Evolutionary conservation across 2,329 filamentous ascomycete genomes (phyloP).

Genomic region (Trichophyton mentagrophytes): DNA sequence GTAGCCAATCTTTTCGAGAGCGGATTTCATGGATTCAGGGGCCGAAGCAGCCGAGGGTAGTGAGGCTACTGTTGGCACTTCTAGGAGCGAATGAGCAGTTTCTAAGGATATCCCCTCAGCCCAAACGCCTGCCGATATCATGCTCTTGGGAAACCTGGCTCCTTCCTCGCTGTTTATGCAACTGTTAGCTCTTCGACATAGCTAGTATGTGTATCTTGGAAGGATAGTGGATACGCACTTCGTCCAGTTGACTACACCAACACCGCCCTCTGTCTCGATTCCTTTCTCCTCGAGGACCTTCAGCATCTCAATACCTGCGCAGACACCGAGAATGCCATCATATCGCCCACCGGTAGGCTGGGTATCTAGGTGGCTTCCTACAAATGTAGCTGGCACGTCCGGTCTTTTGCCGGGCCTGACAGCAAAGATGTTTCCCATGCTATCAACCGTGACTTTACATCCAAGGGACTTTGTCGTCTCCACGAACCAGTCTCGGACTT

Average conservation of each 20-base stretch:
- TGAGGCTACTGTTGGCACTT: conserved; percentile 41
- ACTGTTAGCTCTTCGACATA: neutral
- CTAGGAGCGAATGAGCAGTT: conserved; percentile 47
- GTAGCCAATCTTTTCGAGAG: conserved; percentile 60
- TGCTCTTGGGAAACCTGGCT: conserved; percentile 63
- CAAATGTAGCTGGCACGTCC: conserved; percentile 44
- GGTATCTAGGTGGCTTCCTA: conserved; percentile 34
- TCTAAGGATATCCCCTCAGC: conserved; percentile 52
- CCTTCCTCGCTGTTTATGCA: conserved; percentile 55
- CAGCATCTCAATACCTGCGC: conserved; percentile 61
- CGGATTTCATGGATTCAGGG: conserved; percentile 50
- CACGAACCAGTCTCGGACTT: conserved; percentile 64
- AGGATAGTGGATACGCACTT: conserved; percentile 36
- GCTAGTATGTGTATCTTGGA: neutral
- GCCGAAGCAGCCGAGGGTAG: conserved; percentile 38
- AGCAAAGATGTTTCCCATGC: conserved; percentile 73
- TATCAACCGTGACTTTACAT: conserved; percentile 55
- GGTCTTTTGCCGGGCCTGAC: conserved; percentile 49
- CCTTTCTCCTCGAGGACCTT: conserved; percentile 53
- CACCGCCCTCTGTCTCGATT: conserved; percentile 55
- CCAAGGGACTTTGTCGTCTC: conserved; percentile 49
- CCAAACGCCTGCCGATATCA: conserved; percentile 66
- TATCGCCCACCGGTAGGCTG: conserved; percentile 35
- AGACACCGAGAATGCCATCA: conserved; percentile 59
- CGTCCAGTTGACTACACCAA: conserved; percentile 69